These are phyloP conservation scores for Eucalyptus polybractea DNA, from an alignment of 345 rosid species.

Conservation along the genomic window DNA sequence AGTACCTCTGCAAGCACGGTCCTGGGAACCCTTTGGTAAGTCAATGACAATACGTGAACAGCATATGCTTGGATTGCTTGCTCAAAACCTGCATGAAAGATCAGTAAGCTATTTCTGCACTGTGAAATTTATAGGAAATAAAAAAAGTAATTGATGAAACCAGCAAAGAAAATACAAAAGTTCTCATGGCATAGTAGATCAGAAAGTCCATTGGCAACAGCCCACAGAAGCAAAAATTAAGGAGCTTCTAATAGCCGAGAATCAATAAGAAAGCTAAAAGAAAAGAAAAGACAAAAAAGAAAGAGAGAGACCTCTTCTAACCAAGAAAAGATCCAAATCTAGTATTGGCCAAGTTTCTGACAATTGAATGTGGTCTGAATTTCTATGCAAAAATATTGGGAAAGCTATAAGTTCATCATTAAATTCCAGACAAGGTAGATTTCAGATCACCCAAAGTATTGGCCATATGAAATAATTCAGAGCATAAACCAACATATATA, in stretches of 20 bases:
- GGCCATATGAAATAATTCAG: neutral
- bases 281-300: neutral
- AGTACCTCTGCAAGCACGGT: constrained; percentile 90
- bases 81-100: constrained; percentile 68
- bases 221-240: neutral
- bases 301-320: neutral
- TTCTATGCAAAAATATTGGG: neutral
- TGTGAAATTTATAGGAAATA: neutral
- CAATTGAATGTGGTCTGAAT: neutral
- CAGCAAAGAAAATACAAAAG: neutral
- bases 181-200: neutral
- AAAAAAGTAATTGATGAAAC: neutral
- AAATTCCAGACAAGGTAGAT: neutral
- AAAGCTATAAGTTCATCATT: neutral
- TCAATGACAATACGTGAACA: constrained; percentile 77
- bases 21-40: constrained; percentile 86
- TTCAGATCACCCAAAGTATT: neutral
- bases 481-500: neutral
- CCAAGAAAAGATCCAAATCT: neutral
- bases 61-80: constrained; percentile 87
- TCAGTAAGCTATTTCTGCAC: neutral
- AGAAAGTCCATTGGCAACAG: neutral
- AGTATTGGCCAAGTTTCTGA: neutral
- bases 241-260: neutral
- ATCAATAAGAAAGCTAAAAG: neutral